Percentiles rank a stretch among this genome's conserved stretches.
Evolutionary conservation across 2,329 filamentous ascomycete genomes (phyloP).

Genomic region (Aureobasidium sp.): DNA sequence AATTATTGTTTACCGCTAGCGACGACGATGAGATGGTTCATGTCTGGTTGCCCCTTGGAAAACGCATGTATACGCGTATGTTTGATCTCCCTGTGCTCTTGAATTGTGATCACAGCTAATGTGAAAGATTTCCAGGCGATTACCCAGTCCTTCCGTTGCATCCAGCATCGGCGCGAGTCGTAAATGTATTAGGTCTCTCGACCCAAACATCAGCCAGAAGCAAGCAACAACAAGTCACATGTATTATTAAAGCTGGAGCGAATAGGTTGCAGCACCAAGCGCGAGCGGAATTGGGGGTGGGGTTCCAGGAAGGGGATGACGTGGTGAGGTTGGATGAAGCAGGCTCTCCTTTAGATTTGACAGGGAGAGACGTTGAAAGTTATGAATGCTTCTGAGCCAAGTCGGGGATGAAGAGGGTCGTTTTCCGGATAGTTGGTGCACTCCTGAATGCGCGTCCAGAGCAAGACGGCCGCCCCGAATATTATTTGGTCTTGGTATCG

Average conservation of each 20-base stretch:
- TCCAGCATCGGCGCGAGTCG: constrained; percentile 20
- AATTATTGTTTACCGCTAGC: constrained; percentile 22
- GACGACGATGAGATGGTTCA: constrained; percentile 19
- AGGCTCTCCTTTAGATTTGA: constrained; percentile 25
- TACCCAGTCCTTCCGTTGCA: constrained; percentile 21
- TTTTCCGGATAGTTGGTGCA: background rate
- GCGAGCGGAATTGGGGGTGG: background rate
- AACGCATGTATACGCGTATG: constrained; percentile 21
- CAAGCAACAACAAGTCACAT: background rate
- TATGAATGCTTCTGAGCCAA: constrained; percentile 23
- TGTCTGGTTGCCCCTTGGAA: constrained; percentile 25
- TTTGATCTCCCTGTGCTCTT: background rate
- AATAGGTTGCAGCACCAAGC: background rate
- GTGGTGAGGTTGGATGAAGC: constrained; percentile 24
- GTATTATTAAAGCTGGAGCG: background rate
- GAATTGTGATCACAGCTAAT: background rate
- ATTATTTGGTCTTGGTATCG: background rate
- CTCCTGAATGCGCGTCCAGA: background rate
- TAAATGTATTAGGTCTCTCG: background rate
- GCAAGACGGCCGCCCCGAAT: background rate
- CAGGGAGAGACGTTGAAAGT: constrained; percentile 27
- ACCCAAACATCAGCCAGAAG: background rate
- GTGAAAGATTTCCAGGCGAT: constrained; percentile 17
- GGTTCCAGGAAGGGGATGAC: constrained; percentile 26
- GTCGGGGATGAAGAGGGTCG: background rate